Evolutionary conservation across 108 stramenopile species (phyloP), one percentile per base, ranked within the genome.

Genomic region (Cyclotella choctawhatcheeana): DNA sequence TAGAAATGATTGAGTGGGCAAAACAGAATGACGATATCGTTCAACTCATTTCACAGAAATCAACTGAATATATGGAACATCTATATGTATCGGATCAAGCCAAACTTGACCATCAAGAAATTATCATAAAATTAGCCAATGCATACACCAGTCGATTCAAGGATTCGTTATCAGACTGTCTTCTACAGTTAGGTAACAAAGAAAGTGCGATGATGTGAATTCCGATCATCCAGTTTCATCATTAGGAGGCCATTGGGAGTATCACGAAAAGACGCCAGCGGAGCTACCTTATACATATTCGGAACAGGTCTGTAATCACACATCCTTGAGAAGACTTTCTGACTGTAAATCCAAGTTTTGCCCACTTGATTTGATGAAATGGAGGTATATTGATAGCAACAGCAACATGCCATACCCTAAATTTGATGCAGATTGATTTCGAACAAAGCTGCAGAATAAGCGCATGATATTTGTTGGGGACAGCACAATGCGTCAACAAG

Each of bases 1-100:
- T 80, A 58, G 82, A 79, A 12, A 76, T 78, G 82, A 64, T 83
- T 21, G 18, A 60, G 29, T 83, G 82, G 82, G 78, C 78, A 31
- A 67, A 79, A 18, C 14, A 51, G 10, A 40, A 40, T n/a, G n/a
- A n/a, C n/a, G n/a, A n/a, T n/a, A n/a, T n/a, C n/a, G n/a, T n/a
- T n/a, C n/a, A n/a, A n/a, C n/a, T n/a, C n/a, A n/a, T n/a, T n/a
- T n/a, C n/a, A n/a, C n/a, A n/a, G n/a, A n/a, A n/a, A n/a, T n/a
- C n/a, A n/a, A n/a, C n/a, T n/a, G n/a, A n/a, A n/a, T n/a, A n/a
- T n/a, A n/a, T n/a, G n/a, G n/a, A n/a, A n/a, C n/a, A n/a, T n/a
- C n/a, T n/a, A n/a, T n/a, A n/a, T n/a, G n/a, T n/a, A n/a, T n/a
- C n/a, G n/a, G n/a, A n/a, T n/a, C n/a, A n/a, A n/a, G n/a, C n/a